These are phyloP conservation scores for Mortierella sp. DNA, from an alignment of 371 early-diverging fungal species.

Conservation along the genomic window DNA sequence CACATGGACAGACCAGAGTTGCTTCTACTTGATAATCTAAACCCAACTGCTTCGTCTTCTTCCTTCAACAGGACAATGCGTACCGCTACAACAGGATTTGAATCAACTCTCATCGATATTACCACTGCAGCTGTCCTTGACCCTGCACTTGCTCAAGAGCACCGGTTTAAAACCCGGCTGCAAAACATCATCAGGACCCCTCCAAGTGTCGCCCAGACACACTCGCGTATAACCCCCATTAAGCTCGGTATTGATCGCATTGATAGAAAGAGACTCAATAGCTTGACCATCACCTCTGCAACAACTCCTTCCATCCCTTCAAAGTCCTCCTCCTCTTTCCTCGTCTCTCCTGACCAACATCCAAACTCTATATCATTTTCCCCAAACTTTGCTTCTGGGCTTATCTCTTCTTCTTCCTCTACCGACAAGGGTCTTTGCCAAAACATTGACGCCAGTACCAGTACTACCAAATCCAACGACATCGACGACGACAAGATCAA, in stretches of 20 bases:
- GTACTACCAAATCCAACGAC: neutral
- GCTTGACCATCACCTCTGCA: neutral
- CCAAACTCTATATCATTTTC: neutral
- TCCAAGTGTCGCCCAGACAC: slow-evolving; percentile 39
- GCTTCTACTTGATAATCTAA: slow-evolving; percentile 39
- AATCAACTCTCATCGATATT: slow-evolving; percentile 20
- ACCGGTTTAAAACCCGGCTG: slow-evolving; percentile 26
- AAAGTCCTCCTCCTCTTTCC: neutral
- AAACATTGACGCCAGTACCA: neutral
- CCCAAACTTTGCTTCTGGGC: neutral
- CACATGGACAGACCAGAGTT: slow-evolving; percentile 36
- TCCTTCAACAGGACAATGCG: slow-evolving; percentile 15
- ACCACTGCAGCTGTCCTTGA: slow-evolving; percentile 11
- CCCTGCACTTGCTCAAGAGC: slow-evolving; percentile 6
- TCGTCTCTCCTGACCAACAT: neutral
- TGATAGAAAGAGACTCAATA: slow-evolving; percentile 26
- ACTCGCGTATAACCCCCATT: slow-evolving; percentile 22
- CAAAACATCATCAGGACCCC: slow-evolving; percentile 30
- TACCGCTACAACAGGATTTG: slow-evolving; percentile 21
- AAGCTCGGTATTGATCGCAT: slow-evolving; percentile 26
- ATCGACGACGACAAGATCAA: neutral
- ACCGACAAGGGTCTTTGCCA: too few species aligned
- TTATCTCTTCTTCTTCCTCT: too few species aligned
- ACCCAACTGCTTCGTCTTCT: slow-evolving; percentile 11
- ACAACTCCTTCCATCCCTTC: slow-evolving; percentile 4